Base-by-base conservation (phyloP, 371 early-diverging fungal species). In the Capillidium rhysosporum region DNA sequence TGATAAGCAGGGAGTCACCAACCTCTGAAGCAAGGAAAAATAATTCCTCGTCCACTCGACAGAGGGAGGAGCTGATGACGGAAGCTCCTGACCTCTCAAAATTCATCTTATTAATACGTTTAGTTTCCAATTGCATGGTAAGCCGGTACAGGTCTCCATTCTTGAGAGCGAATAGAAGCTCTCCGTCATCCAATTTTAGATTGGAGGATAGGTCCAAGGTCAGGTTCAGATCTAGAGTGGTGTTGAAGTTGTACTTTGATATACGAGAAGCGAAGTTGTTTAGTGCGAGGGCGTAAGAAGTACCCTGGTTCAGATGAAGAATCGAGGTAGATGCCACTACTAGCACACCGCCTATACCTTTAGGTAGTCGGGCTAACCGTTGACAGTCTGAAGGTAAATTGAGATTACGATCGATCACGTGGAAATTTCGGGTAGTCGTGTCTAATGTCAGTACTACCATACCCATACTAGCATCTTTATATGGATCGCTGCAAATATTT, bases 371-470 rank as follows among this genome's bases (percentile, higher is more conserved):
- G 9, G 79, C 65, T 26, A 94, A 60, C 18, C 64, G 65, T 23
- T 71, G 68, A 58, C 82, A 73, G 62, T 92, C 89, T 60, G 82
- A 84, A 8, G 96, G 94, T 28, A 98, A 65, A 23, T 75, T 59
- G 21, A 79, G 72, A n/a, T 79, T 69, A 1, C 78, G 67, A 61
- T 80, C 89, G 28, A 95, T 83, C 38, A 89, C 69, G 1, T 92
- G 84, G 59, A 80, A 82, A 1, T 70, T 59, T 49, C 77, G 77
- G 49, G 81, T 76, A 1, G 71, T 65, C 25, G 89, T 59, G 57
- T 92, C 86, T 24, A 98, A 69, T 4, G 96, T 92, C 5, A 92
- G 73, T 1, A 94, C 87, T 0, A 86, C 72, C 14, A 95, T 63
- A 3, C 75, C 71, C 18, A 77, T 75, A 0, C 87, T 89, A 63